Evolutionary conservation across 2,329 filamentous ascomycete species (phyloP).

Genomic region (Cladophialophora immunda): DNA sequence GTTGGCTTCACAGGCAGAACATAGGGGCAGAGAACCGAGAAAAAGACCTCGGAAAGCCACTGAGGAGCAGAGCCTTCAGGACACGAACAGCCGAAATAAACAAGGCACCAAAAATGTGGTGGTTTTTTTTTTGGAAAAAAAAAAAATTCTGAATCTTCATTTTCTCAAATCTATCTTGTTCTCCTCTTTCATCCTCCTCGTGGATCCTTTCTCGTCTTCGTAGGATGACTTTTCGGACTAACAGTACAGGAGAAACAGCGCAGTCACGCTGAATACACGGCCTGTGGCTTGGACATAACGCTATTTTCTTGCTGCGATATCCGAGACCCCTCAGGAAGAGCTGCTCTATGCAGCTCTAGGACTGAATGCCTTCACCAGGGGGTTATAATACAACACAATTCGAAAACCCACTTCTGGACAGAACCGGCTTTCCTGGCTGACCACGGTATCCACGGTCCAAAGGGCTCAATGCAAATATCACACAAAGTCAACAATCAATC

Average conservation of each 20-base stretch:
- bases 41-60: no score
- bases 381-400: not conserved
- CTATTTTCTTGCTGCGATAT: constrained; percentile 1
- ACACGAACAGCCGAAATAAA: no score
- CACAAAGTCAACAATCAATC: not conserved
- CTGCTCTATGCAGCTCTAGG: not conserved
- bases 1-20: no score
- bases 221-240: not conserved
- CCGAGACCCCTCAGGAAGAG: not conserved
- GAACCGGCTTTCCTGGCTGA: not conserved
- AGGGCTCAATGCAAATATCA: not conserved
- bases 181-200: not conserved
- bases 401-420: not conserved
- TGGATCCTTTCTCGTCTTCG: not conserved
- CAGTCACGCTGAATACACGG: not conserved
- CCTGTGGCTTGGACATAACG: not conserved
- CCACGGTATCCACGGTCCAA: not conserved
- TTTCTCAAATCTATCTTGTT: not conserved
- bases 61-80: no score
- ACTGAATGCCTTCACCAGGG: not conserved
- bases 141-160: not conserved
- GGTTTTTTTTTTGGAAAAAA: no score
- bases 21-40: no score
- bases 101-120: no score
- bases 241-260: not conserved